A percentile compares a stretch with the other conserved stretches of the same genome.
Conservation (phyloP, 208 protist genomes). For the Histomonas meleagridis region DNA sequence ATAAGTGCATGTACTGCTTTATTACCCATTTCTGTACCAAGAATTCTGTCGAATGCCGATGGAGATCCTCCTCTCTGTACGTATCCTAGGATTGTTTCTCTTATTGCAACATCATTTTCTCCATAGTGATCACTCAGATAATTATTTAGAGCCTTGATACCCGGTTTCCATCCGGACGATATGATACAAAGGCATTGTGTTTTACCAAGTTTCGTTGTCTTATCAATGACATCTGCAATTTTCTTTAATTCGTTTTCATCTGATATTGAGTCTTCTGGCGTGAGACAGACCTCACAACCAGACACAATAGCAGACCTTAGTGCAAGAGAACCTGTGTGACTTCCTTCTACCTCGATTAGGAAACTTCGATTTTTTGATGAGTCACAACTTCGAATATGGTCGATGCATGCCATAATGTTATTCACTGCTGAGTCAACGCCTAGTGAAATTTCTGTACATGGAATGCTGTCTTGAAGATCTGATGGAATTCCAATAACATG, state of each 20-base stretch:
- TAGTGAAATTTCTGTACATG: neutral
- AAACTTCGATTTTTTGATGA: neutral
- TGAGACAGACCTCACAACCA: neutral
- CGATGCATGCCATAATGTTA: neutral
- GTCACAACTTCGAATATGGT: neutral
- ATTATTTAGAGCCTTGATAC: neutral
- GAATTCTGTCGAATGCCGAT: neutral
- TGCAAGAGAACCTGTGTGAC: neutral
- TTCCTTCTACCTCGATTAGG: neutral
- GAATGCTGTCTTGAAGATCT: neutral
- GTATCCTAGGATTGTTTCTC: neutral
- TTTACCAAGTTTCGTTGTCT: neutral
- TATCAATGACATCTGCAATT: neutral
- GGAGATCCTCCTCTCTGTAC: neutral
- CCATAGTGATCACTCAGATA: neutral
- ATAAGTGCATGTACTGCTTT: neutral
- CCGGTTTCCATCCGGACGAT: neutral
- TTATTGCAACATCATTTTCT: neutral
- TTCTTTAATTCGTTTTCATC: neutral
- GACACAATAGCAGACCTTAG: neutral
- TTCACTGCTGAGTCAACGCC: neutral
- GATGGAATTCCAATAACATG: neutral
- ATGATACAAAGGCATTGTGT: neutral
- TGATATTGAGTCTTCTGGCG: neutral
- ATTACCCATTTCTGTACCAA: neutral